phyloP scores from a whole-genome alignment of 495 filamentous ascomycete genomes.

The Talaromyces liani region DNA sequence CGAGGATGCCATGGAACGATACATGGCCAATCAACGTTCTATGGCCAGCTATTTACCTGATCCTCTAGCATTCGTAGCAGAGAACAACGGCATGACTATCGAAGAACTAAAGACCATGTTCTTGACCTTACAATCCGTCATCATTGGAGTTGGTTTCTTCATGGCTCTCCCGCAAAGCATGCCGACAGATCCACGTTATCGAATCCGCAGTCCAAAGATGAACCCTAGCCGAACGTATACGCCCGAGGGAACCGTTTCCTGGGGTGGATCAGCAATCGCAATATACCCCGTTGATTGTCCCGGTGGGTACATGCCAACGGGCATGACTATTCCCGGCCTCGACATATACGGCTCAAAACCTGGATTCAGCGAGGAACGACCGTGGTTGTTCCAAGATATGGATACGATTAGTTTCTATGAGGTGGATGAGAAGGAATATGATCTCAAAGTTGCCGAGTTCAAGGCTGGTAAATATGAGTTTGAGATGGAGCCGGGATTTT shows the following conservation, averaged over 20 bases:
- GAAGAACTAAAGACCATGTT: conserved; percentile 38
- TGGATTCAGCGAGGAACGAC: conserved; percentile 33
- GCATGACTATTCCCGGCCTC: conserved; percentile 45
- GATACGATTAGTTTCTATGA: conserved; percentile 50
- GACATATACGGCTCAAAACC: conserved; percentile 46
- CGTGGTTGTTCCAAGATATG: conserved; percentile 53
- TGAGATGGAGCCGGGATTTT: conserved; percentile 35
- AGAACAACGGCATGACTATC: conserved; percentile 47
- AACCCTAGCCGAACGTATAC: conserved; percentile 54
- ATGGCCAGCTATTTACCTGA: conserved; percentile 52
- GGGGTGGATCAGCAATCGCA: conserved; percentile 35
- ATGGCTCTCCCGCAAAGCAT: conserved; percentile 44
- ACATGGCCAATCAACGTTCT: conserved; percentile 50
- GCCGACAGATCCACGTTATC: conserved; percentile 48
- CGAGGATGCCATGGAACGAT: conserved; percentile 41
- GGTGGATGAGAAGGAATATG: conserved; percentile 42
- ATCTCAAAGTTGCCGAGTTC: conserved; percentile 29
- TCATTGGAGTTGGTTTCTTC: conserved; percentile 52
- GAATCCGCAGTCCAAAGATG: conserved; percentile 49
- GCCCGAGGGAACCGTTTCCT: conserved; percentile 44
- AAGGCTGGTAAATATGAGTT: conserved; percentile 42
- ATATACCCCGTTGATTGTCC: conserved; percentile 53
- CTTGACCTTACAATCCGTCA: conserved; percentile 39
- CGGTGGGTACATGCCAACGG: conserved; percentile 52
- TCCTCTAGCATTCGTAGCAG: conserved; percentile 48